Conservation (phyloP, 2,329 filamentous ascomycete genomes). For the Alternaria sp. region DNA sequence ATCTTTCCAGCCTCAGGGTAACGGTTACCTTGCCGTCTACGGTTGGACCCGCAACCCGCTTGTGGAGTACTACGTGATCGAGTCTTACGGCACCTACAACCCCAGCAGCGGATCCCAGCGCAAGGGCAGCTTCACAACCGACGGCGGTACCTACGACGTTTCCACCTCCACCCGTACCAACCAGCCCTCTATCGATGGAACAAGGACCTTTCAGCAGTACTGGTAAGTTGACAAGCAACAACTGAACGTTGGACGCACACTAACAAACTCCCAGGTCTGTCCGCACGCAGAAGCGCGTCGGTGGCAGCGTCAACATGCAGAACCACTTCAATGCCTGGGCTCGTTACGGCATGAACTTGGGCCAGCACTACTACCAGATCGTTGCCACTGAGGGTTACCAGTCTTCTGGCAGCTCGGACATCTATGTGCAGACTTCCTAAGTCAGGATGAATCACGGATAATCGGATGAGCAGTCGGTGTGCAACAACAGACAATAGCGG, state of each 20-base stretch:
- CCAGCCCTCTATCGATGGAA: conserved; percentile 60
- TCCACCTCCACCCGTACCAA: conserved; percentile 56
- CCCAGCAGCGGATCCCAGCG: conserved; percentile 52
- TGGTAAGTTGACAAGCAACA: conserved; percentile 45
- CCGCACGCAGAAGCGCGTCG: conserved; percentile 55
- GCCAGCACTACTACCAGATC: conserved; percentile 39
- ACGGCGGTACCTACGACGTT: conserved; percentile 61
- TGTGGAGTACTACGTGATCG: conserved; percentile 65
- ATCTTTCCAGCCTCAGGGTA: conserved; percentile 22
- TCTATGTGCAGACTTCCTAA: conserved; percentile 11
- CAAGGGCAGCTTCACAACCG: conserved; percentile 58
- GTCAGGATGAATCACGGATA: too few relatives aligned
- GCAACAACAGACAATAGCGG: background rate
- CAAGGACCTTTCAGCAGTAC: conserved; percentile 60
- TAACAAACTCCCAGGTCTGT: conserved; percentile 35
- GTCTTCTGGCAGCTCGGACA: conserved; percentile 48
- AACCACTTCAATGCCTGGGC: conserved; percentile 40
- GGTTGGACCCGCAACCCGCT: conserved; percentile 61
- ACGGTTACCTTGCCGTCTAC: conserved; percentile 53
- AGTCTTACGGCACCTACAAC: conserved; percentile 56
- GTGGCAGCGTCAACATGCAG: conserved; percentile 46
- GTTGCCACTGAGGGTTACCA: conserved; percentile 61
- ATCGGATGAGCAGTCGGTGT: background rate
- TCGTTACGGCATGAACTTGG: conserved; percentile 28
- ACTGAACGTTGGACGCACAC: background rate